Conservation (phyloP, 768 basidiomycete species). For the Calocybe indica region DNA sequence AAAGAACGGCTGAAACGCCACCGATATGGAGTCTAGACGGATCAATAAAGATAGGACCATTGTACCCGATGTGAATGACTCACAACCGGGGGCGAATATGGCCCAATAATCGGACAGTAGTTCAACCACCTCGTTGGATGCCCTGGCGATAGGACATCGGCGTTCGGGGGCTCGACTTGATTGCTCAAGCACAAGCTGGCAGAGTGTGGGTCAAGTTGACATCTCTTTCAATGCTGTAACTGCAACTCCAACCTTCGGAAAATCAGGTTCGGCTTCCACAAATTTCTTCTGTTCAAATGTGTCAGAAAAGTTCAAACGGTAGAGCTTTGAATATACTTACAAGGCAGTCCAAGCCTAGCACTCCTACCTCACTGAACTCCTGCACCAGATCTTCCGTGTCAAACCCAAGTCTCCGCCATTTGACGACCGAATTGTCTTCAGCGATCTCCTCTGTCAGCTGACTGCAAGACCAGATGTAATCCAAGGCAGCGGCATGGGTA, state of each 20-base stretch:
- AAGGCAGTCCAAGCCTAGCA: constrained; percentile 78
- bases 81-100: constrained; percentile 82
- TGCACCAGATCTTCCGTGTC: constrained; percentile 64
- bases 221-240: neutral
- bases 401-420: constrained; percentile 81
- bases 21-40: constrained; percentile 67
- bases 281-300: constrained; percentile 49
- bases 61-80: constrained; percentile 16
- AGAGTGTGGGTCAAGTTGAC: constrained; percentile 7
- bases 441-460: constrained; percentile 50
- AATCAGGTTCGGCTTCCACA: constrained; percentile 66
- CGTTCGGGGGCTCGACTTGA: constrained; percentile 65
- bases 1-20: constrained; percentile 83
- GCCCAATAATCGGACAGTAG: constrained; percentile 81
- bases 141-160: constrained; percentile 77
- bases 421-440: constrained; percentile 40
- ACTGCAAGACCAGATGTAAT: constrained; percentile 64
- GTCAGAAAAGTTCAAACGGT: neutral
- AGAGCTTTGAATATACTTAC: constrained; percentile 32
- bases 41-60: constrained; percentile 5
- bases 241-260: constrained; percentile 52
- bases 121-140: constrained; percentile 83
- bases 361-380: constrained; percentile 75
- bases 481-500: constrained; percentile 48
- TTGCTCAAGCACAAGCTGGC: constrained; percentile 73